Conservation (phyloP, 768 basidiomycete species). For the Dioszegia hungarica region DNA sequence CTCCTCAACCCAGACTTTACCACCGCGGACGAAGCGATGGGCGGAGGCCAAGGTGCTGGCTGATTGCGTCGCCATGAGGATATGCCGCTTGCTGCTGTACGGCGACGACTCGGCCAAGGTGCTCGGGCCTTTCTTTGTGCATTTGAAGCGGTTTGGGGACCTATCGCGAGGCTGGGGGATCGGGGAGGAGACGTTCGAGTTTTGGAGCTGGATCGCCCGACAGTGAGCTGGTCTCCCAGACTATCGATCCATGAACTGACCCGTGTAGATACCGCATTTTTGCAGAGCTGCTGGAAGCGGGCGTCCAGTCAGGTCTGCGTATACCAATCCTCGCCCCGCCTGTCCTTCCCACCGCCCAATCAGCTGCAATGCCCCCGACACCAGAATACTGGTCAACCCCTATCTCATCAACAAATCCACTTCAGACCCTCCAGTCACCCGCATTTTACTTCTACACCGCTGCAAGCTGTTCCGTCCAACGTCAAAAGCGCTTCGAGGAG, state of each 20-base stretch:
- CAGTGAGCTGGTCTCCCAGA: conserved; percentile 60
- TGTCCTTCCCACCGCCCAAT: conserved; percentile 26
- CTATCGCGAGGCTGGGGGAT: conserved; percentile 88
- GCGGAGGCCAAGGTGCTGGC: conserved; percentile 96
- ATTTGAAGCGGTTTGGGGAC: conserved; percentile 77
- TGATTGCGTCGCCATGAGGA: conserved; percentile 87
- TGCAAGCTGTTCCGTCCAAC: conserved; percentile 73
- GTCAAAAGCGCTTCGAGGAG: conserved; percentile 64
- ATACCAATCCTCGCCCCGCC: conserved; percentile 39
- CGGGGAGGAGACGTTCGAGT: conserved; percentile 93
- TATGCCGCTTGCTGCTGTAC: conserved; percentile 86
- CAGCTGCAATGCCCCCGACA: conserved; percentile 39
- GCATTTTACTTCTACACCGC: conserved; percentile 90
- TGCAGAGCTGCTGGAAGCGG: conserved; percentile 84
- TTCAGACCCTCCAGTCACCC: conserved; percentile 77
- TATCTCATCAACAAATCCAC: conserved; percentile 68
- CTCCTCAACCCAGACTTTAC: conserved; percentile 74
- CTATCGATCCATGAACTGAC: not conserved
- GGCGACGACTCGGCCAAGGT: conserved; percentile 78
- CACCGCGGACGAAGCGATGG: conserved; percentile 93
- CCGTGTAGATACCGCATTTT: conserved; percentile 75
- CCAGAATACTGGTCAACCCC: conserved; percentile 61
- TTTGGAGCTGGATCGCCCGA: conserved; percentile 92
- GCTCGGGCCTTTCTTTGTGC: conserved; percentile 74
- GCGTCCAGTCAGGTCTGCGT: conserved; percentile 52